These are phyloP conservation scores for Teratosphaeriaceae sp. DNA, from an alignment of 2,329 filamentous ascomycete genomes.

Conservation along the genomic window DNA sequence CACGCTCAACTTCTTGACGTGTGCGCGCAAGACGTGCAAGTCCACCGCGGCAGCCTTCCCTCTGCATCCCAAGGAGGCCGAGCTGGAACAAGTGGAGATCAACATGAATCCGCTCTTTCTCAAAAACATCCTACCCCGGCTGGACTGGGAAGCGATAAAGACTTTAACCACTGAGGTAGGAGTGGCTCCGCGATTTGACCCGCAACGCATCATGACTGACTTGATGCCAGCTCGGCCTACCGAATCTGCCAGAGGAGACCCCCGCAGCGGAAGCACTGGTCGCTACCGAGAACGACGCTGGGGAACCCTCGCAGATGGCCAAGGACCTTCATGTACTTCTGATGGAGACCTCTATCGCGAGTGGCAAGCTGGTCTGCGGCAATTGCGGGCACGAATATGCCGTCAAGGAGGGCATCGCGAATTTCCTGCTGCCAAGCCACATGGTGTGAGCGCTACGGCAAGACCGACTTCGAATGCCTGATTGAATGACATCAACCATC, in stretches of 20 bases:
- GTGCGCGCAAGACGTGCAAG: slow-evolving; percentile 94
- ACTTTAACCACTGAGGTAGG: slow-evolving; percentile 68
- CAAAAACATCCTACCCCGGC: slow-evolving; percentile 72
- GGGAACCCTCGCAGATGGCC: slow-evolving; percentile 60
- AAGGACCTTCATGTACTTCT: slow-evolving; percentile 74
- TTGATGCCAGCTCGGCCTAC: slow-evolving; percentile 15
- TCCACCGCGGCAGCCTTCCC: slow-evolving; percentile 72
- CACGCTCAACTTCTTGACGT: slow-evolving; percentile 93
- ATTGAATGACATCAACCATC: too few species aligned
- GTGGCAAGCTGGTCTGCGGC: slow-evolving; percentile 84
- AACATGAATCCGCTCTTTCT: slow-evolving; percentile 77
- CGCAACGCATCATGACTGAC: not conserved
- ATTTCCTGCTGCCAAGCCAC: slow-evolving; percentile 53
- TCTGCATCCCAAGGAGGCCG: slow-evolving; percentile 84
- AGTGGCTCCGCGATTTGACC: slow-evolving; percentile 13
- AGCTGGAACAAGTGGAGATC: slow-evolving; percentile 77
- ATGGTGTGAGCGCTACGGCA: slow-evolving; percentile 60
- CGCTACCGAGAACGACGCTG: slow-evolving; percentile 44
- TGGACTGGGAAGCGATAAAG: slow-evolving; percentile 81
- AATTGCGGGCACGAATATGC: slow-evolving; percentile 91
- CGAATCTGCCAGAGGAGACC: slow-evolving; percentile 48
- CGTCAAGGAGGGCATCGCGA: slow-evolving; percentile 82
- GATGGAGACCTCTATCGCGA: slow-evolving; percentile 81
- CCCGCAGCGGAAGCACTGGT: slow-evolving; percentile 31
- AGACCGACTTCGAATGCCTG: too few species aligned